These are phyloP conservation scores for Capsella rubella DNA, from an alignment of 441 rosid species.

Conservation along the genomic window DNA sequence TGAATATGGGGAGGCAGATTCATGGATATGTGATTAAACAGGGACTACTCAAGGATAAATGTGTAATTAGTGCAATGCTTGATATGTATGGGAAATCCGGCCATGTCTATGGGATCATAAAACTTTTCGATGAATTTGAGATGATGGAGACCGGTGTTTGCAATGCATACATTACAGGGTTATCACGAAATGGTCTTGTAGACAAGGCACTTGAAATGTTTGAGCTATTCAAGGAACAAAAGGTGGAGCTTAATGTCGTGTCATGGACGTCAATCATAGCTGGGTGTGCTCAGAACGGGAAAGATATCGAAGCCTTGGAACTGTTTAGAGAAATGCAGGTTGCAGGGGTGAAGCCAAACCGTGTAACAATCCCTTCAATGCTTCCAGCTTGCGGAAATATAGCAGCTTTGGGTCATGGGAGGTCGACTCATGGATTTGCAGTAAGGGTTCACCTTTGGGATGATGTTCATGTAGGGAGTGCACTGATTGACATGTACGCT, in stretches of 20 bases:
- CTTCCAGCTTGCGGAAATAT: conserved; percentile 75
- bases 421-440: conserved; percentile 60
- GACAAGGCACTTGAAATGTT: conserved; percentile 60
- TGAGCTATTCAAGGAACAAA: conserved; percentile 49
- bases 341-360: conserved; percentile 59
- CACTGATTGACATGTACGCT: conserved; percentile 72
- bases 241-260: conserved; percentile 57
- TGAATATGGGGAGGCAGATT: conserved; percentile 55
- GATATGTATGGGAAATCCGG: conserved; percentile 72
- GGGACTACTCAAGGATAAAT: conserved; percentile 53
- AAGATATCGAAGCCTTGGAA: conserved; percentile 59
- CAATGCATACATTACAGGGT: conserved; percentile 62
- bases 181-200: conserved; percentile 62
- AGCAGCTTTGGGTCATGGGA: conserved; percentile 66
- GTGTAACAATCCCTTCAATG: conserved; percentile 68
- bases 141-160: conserved; percentile 54
- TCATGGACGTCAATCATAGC: conserved; percentile 74
- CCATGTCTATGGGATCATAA: conserved; percentile 44
- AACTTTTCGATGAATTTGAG: conserved; percentile 49
- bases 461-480: conserved; percentile 63
- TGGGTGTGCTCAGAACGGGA: conserved; percentile 66
- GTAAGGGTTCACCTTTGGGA: conserved; percentile 49
- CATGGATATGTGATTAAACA: conserved; percentile 56
- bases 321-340: conserved; percentile 68
- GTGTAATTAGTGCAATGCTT: conserved; percentile 56